phyloP scores from a whole-genome alignment of 1,139 yeast genomes.

The Kodamaea arcana region DNA sequence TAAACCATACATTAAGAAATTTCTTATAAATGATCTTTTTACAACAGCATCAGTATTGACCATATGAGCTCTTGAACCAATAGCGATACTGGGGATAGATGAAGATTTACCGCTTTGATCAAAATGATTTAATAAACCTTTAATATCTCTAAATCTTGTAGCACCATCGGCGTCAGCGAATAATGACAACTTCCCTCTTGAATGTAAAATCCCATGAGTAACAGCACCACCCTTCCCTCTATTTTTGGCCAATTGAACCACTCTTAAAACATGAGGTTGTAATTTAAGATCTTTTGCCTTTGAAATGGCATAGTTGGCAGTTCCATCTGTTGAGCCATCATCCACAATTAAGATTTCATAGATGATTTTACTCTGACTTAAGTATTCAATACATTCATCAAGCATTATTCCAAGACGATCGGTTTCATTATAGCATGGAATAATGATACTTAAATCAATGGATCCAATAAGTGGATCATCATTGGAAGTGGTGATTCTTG shows the following conservation, averaged over 20 bases:
- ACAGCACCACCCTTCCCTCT: conserved; percentile 99
- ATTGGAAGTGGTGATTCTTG: conserved; percentile 26
- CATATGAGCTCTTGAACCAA: conserved; percentile 97
- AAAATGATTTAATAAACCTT: conserved; percentile 47
- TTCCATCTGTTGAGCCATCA: conserved; percentile 86
- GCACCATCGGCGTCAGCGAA: conserved; percentile 99
- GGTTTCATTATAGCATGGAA: conserved; percentile 91
- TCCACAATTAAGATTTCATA: conserved; percentile 87
- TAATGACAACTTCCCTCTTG: conserved; percentile 68
- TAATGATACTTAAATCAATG: conserved; percentile 65
- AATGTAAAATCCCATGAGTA: conserved; percentile 80
- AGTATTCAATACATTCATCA: conserved; percentile 64
- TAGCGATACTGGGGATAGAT: conserved; percentile 51
- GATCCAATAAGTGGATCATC: conserved; percentile 20
- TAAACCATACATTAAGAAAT: conserved; percentile 88
- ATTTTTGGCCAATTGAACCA: conserved; percentile 63
- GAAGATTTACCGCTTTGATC: conserved; percentile 4
- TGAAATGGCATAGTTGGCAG: conserved; percentile 65
- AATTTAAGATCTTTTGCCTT: conserved; percentile 54
- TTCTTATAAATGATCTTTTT: conserved; percentile 80
- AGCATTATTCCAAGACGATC: conserved; percentile 69
- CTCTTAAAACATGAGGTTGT: conserved; percentile 60
- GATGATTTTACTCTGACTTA: conserved; percentile 28
- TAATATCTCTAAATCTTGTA: conserved; percentile 69
- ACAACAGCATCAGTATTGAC: conserved; percentile 95